These are phyloP conservation scores for Trichoderma endophyticum DNA, from an alignment of 2,329 filamentous ascomycete species.

Conservation along the genomic window DNA sequence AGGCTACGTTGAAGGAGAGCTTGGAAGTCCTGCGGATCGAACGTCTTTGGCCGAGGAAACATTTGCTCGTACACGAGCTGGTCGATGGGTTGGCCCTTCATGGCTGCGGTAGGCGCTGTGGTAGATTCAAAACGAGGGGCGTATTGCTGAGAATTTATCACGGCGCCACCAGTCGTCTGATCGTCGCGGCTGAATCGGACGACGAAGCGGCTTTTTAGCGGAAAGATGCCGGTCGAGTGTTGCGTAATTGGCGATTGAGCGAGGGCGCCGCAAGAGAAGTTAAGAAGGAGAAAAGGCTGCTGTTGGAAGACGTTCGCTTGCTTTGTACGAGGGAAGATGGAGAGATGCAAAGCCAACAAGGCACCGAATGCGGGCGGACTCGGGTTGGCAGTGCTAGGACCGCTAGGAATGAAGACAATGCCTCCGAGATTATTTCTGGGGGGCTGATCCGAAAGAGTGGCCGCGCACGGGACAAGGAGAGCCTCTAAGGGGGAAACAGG, in stretches of 20 bases:
- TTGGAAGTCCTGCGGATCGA: constrained; percentile 69
- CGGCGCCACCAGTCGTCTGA: background rate
- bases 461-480: background rate
- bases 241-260: background rate
- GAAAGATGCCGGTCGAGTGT: background rate
- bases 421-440: constrained; percentile 1
- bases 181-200: background rate
- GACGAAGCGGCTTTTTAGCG: background rate
- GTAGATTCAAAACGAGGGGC: background rate
- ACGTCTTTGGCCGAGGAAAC: constrained; percentile 64
- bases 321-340: background rate
- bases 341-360: background rate
- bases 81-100: constrained; percentile 70
- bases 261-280: background rate
- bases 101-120: constrained; percentile 37
- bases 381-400: background rate
- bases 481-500: background rate
- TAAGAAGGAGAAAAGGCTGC: background rate
- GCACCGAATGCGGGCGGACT: constrained; percentile 1
- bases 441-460: background rate
- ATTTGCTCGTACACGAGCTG: constrained; percentile 72
- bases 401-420: constrained; percentile 13
- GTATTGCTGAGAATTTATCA: background rate
- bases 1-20: constrained; percentile 67
- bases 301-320: background rate